phyloP scores from a whole-genome alignment of 495 filamentous ascomycete species.

The Pyrenula aspistea region DNA sequence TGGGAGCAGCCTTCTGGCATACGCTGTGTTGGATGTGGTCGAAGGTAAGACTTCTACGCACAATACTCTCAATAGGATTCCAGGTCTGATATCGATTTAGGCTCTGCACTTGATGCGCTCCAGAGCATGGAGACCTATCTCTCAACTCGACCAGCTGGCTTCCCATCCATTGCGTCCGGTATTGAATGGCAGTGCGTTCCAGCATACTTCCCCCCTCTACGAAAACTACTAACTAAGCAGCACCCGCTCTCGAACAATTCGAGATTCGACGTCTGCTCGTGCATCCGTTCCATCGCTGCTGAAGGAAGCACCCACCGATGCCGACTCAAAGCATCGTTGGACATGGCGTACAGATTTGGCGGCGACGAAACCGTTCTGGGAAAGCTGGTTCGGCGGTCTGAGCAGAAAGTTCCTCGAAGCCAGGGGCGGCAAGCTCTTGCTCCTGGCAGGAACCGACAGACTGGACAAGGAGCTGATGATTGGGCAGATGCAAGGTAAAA shows the following conservation, averaged over 20 bases:
- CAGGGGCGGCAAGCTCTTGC: conserved; percentile 74
- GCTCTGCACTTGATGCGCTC: conserved; percentile 79
- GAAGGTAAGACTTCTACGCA: conserved; percentile 43
- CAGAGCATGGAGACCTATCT: conserved; percentile 90
- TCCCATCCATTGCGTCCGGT: conserved; percentile 59
- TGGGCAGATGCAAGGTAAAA: conserved; percentile 87
- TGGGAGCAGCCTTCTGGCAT: conserved; percentile 61
- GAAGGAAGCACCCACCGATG: conserved; percentile 28
- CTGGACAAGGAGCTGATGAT: conserved; percentile 93
- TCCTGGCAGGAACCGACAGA: conserved; percentile 88
- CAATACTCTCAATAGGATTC: not conserved
- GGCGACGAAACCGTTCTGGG: conserved; percentile 83
- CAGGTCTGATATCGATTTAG: conserved; percentile 10
- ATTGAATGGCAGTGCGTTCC: conserved; percentile 80
- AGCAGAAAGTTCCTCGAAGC: conserved; percentile 79
- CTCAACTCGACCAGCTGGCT: conserved; percentile 66
- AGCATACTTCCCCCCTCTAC: not conserved
- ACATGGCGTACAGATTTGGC: conserved; percentile 79
- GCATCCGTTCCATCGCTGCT: conserved; percentile 82
- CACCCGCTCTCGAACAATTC: conserved; percentile 75
- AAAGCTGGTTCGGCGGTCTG: conserved; percentile 82
- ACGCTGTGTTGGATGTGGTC: conserved; percentile 89
- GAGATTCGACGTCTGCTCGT: conserved; percentile 67
- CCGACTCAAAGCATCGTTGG: conserved; percentile 36
- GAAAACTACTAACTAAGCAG: conserved; percentile 15